Percentiles rank a stretch among this genome's conserved stretches.
phyloP scores from a whole-genome alignment of 2,329 filamentous ascomycete species.

The Rhexocercosporidium sp. region DNA sequence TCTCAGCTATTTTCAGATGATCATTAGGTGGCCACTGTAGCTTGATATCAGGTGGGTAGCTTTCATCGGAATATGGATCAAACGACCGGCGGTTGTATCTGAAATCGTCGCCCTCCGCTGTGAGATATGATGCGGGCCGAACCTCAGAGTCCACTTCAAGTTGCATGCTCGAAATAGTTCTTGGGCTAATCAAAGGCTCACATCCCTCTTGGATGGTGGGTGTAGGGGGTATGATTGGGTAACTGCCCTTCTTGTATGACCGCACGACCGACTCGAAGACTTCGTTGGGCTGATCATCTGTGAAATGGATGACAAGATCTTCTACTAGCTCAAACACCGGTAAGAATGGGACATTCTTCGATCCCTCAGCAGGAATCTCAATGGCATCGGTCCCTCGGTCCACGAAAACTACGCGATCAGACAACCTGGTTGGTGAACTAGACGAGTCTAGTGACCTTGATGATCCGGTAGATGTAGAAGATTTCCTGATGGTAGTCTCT shows the following conservation, averaged over 20 bases:
- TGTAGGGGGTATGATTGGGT: conserved; percentile 37
- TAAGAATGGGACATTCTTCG: conserved; percentile 30
- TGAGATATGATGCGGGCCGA: conserved; percentile 20
- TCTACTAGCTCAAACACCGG: conserved; percentile 59
- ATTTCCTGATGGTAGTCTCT: conserved; percentile 40
- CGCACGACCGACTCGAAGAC: conserved; percentile 54
- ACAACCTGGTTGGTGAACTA: background rate
- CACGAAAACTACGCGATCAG: conserved; percentile 39
- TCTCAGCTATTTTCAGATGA: background rate
- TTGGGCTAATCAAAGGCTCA: background rate
- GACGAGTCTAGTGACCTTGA: conserved; percentile 18
- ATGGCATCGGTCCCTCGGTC: conserved; percentile 49
- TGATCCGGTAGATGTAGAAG: conserved; percentile 28
- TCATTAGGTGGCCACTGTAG: conserved; percentile 15
- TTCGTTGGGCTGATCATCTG: conserved; percentile 48
- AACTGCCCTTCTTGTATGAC: conserved; percentile 50
- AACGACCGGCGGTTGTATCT: conserved; percentile 16
- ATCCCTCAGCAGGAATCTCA: conserved; percentile 19
- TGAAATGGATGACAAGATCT: conserved; percentile 61
- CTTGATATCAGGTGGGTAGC: conserved; percentile 19
- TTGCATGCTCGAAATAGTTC: conserved; percentile 1
- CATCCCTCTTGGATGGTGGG: background rate
- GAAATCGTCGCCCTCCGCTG: conserved; percentile 20
- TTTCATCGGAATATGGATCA: conserved; percentile 22
- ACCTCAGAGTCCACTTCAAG: conserved; percentile 5